Evolutionary conservation across 2,329 filamentous ascomycete genomes (phyloP), one percentile per base, ranked within the genome.

Genomic region (Elsinoe arachidis): DNA sequence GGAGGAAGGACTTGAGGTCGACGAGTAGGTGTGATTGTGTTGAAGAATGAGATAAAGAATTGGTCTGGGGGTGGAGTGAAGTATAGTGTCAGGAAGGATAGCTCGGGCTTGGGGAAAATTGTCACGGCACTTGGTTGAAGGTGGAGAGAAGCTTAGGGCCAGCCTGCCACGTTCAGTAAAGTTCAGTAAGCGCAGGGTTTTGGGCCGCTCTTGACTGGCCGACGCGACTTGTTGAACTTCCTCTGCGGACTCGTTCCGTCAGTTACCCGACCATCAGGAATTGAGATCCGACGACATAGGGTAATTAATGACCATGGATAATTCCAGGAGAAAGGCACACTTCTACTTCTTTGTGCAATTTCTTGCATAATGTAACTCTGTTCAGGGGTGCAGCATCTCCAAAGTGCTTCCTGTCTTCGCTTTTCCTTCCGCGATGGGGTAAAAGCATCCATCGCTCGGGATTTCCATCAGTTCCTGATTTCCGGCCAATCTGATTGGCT

Each of bases 101-200:
- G 46, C 26, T 53, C 49, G 49, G 49, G 19, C 49, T 53, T 53
- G 49, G 49, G 34, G 49, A 53, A 53, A 53, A 53, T 51, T 51
- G 46, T 46, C n/a, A 51, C 46, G 46, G 46, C 46, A 51, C 46
- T 51, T 51, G 44, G 23, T 49, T 49, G 44, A 35, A 49, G 44
- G 44, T 49, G 44, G 44, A 49, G 44, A 49, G 44, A 26, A 49
- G 44, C 23, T 49, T 11, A n/a, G 14, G 14, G 17, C 12, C 14
- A 39, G 17, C 14, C 14, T 39, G 17, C 14, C 37, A 39, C 14
- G 17, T 19, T 39, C 37, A 39, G n/a, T n/a, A 47, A 33, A 33
- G 21, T 47, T 47, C 44, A 30, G 30, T 35, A 34, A 51, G 46
- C 26, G 46, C 46, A 34, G 46, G 46, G 46, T 51, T 51, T 51